These are phyloP conservation scores for Sugiyamaella valdiviana DNA, from an alignment of 805 yeast genomes.

Conservation along the genomic window DNA sequence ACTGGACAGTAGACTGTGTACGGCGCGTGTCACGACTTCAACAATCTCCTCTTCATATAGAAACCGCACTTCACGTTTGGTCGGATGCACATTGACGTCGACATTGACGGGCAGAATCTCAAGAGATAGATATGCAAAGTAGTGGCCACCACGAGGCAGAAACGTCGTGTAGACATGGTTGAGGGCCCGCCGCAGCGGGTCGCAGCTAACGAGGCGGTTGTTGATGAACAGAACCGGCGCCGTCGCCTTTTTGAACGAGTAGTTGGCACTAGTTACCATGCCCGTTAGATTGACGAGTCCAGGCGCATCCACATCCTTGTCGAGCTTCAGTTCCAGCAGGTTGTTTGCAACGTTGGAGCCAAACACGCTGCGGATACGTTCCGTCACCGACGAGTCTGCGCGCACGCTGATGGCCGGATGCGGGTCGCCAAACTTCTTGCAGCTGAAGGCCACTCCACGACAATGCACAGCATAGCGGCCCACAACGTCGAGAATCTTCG, in stretches of 20 bases:
- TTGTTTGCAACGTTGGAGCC: constrained; percentile 67
- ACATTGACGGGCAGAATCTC: constrained; percentile 59
- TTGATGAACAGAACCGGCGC: constrained; percentile 81
- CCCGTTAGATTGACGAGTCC: constrained; percentile 57
- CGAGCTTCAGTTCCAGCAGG: constrained; percentile 42
- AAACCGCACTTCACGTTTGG: constrained; percentile 86
- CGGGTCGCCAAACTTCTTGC: constrained; percentile 74
- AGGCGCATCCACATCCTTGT: constrained; percentile 26
- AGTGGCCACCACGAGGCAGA: constrained; percentile 70
- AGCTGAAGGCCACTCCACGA: constrained; percentile 55
- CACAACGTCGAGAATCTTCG: constrained; percentile 71
- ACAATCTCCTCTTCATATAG: constrained; percentile 81
- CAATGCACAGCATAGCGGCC: constrained; percentile 80
- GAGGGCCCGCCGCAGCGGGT: constrained; percentile 68
- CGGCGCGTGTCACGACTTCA: constrained; percentile 44
- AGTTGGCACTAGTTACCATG: constrained; percentile 65
- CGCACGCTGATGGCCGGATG: constrained; percentile 60
- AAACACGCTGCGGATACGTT: constrained; percentile 65
- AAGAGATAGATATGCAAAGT: constrained; percentile 74
- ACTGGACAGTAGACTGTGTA: constrained; percentile 47
- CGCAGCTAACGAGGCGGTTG: constrained; percentile 74
- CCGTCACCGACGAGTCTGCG: constrained; percentile 44
- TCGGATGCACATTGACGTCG: constrained; percentile 95
- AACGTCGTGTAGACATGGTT: constrained; percentile 53
- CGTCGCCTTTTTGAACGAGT: constrained; percentile 54